phyloP scores from a whole-genome alignment of 306 rosid genomes.

The Cajanus cajan region DNA sequence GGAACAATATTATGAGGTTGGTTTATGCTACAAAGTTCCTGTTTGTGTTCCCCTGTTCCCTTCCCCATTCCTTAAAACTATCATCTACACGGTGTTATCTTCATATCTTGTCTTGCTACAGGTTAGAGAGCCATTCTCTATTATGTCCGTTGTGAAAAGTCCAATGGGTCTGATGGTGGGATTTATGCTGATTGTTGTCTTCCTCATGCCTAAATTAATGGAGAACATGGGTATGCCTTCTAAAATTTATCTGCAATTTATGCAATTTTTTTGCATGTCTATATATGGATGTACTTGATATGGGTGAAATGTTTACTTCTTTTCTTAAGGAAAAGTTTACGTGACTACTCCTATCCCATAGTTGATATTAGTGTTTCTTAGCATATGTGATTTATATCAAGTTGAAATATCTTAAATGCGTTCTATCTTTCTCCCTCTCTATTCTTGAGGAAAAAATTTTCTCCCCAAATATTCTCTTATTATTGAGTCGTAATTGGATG shows the following conservation, averaged over 20 bases:
- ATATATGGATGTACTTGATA: neutral
- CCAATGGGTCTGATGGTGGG: constrained; percentile 99
- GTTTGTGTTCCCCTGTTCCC: neutral
- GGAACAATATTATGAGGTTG: constrained; percentile 89
- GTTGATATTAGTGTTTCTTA: neutral
- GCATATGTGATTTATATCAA: constrained; percentile 4
- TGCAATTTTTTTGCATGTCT: constrained; percentile 18
- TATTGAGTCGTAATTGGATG: neutral
- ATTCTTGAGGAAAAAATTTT: neutral
- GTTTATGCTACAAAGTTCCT: constrained; percentile 5
- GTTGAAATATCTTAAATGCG: neutral
- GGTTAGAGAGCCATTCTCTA: constrained; percentile 89
- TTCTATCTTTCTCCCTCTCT: constrained; percentile 4
- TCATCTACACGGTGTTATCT: constrained; percentile 19
- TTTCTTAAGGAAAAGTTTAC: constrained; percentile 14
- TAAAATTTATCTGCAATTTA: neutral
- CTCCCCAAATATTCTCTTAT: neutral
- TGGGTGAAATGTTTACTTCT: constrained; percentile 6
- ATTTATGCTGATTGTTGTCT: constrained; percentile 91
- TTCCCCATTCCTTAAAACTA: constrained; percentile 1
- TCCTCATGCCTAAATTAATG: constrained; percentile 93
- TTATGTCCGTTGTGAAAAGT: constrained; percentile 88
- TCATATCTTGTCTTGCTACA: constrained; percentile 40
- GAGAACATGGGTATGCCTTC: constrained; percentile 86
- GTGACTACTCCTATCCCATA: neutral